A percentile compares a stretch with the other conserved stretches of the same genome.
These are phyloP conservation scores for Diaporthe sp. DNA, from an alignment of 2,329 filamentous ascomycete genomes.

Conservation along the genomic window DNA sequence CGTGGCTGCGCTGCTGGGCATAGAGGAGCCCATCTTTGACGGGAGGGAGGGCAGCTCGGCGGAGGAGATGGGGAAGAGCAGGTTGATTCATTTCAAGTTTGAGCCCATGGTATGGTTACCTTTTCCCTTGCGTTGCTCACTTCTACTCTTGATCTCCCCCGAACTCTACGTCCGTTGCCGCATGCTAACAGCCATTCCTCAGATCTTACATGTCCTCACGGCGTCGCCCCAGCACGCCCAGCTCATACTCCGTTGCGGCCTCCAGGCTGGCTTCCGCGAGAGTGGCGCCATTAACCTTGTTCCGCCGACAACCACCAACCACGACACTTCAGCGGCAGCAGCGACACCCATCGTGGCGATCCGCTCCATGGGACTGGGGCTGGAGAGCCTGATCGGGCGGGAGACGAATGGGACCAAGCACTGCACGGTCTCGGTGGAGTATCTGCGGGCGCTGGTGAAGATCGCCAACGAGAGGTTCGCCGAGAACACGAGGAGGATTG, in stretches of 20 bases:
- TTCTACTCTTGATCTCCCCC: not conserved
- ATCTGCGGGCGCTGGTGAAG: conserved; percentile 75
- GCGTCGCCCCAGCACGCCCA: conserved; percentile 83
- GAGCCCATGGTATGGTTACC: conserved; percentile 84
- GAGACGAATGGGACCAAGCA: conserved; percentile 56
- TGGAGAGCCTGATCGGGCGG: conserved; percentile 85
- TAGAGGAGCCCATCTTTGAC: conserved; percentile 47
- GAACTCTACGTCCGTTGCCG: not conserved
- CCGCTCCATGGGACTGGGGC: conserved; percentile 83
- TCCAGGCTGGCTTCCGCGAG: conserved; percentile 89
- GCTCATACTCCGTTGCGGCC: conserved; percentile 78
- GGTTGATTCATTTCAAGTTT: conserved; percentile 87
- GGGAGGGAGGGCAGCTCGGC: conserved; percentile 41
- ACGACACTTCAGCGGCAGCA: conserved; percentile 50
- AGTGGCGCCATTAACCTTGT: conserved; percentile 83
- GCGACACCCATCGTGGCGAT: conserved; percentile 83
- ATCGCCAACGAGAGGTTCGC: conserved; percentile 82
- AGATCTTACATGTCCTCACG: conserved; percentile 92
- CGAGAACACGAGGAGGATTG: conserved; percentile 77
- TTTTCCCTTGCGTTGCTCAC: no score
- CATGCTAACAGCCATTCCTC: conserved; percentile 8
- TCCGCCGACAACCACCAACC: conserved; percentile 14
- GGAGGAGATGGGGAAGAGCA: conserved; percentile 50
- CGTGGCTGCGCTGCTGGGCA: conserved; percentile 54
- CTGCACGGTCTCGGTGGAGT: conserved; percentile 73